Conservation (phyloP, 75 land plant genomes). For the Pinus albicaulis region DNA sequence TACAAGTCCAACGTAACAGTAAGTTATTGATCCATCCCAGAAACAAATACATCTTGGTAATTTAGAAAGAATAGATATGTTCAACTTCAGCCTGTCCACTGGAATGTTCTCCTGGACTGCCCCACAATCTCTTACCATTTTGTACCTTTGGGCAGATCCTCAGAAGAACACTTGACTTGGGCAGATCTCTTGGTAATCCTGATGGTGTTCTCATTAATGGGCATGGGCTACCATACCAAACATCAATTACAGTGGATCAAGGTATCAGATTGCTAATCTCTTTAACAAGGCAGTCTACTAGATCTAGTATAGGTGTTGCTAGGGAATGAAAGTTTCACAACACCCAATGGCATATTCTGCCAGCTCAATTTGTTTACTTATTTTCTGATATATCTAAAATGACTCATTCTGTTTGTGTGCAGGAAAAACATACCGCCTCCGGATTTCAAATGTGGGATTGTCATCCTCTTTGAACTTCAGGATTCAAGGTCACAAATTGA, state of each 20-base stretch:
- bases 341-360: no score
- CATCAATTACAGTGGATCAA: conserved; percentile 22
- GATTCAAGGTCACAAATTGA: conserved; percentile 28
- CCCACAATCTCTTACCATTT: background rate
- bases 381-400: no score
- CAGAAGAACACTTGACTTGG: conserved; percentile 20
- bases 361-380: no score
- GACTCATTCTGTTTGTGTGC: background rate
- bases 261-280: conserved; percentile 12
- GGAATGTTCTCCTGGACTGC: no score
- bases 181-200: conserved; percentile 24
- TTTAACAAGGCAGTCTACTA: no score
- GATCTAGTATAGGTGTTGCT: no score
- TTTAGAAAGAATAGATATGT: background rate
- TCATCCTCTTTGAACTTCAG: conserved; percentile 32
- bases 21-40: background rate
- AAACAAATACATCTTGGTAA: background rate
- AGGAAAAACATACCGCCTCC: conserved; percentile 39
- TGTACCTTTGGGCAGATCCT: conserved; percentile 1
- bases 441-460: conserved; percentile 45
- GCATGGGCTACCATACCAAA: conserved; percentile 12
- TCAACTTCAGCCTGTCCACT: background rate
- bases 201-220: conserved; percentile 55
- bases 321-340: no score
- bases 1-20: conserved; percentile 62